Evolutionary conservation across 2,329 filamentous ascomycete species (phyloP).

Genomic region (Fusarium ramigenum): DNA sequence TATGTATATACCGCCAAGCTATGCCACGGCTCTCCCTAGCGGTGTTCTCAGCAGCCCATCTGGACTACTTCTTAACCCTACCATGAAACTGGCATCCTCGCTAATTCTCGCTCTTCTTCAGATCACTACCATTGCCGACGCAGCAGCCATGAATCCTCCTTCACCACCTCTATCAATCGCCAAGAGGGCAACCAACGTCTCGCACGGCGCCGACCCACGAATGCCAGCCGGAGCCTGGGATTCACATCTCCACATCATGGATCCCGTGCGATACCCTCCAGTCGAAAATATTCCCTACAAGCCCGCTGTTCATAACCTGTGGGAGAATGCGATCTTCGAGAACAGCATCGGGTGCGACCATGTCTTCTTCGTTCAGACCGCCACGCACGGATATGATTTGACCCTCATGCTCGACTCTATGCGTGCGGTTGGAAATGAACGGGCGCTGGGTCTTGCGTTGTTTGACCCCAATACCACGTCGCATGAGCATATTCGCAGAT

Average conservation of each 20-base stretch:
- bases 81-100: background rate
- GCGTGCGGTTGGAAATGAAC: background rate
- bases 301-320: background rate
- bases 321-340: background rate
- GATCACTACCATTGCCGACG: no score
- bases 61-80: background rate
- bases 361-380: background rate
- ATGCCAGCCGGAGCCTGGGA: background rate
- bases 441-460: background rate
- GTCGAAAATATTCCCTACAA: background rate
- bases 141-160: background rate
- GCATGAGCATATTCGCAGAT: background rate
- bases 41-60: background rate
- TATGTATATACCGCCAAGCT: background rate
- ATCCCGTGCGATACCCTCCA: background rate
- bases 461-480: background rate
- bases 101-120: background rate
- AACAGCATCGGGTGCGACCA: background rate
- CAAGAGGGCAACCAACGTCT: background rate
- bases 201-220: background rate
- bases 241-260: conserved; percentile 2
- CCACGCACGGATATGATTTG: background rate
- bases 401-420: background rate
- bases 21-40: background rate
- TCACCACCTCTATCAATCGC: background rate